phyloP scores from a whole-genome alignment of 306 rosid species.

The Cucumis melo region DNA sequence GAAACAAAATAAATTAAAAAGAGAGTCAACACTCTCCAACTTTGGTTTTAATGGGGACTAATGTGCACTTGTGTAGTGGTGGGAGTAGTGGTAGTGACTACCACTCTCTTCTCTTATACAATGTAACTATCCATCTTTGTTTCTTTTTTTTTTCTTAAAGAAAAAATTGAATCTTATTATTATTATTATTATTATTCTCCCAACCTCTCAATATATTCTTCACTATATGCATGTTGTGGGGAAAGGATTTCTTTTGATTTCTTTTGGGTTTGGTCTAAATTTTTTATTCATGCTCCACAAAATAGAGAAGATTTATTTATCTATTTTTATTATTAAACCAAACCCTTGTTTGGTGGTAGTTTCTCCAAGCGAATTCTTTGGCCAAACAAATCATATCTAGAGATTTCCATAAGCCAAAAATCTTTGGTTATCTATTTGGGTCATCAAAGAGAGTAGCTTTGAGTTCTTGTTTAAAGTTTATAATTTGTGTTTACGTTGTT shows the following conservation, averaged over 20 bases:
- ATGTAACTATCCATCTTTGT: background rate
- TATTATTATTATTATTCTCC: background rate
- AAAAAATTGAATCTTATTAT: background rate
- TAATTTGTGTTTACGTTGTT: background rate
- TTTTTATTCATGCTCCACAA: background rate
- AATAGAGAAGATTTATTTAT: background rate
- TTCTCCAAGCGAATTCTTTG: too few species aligned
- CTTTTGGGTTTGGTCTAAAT: background rate
- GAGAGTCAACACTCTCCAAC: constrained; percentile 27
- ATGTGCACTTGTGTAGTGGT: background rate
- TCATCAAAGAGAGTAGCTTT: background rate
- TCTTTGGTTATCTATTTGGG: background rate
- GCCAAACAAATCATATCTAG: background rate
- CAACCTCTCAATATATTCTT: background rate
- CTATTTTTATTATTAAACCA: background rate
- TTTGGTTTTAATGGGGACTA: constrained; percentile 7
- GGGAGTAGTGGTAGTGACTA: constrained; percentile 9
- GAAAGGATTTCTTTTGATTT: background rate
- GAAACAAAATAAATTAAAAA: constrained; percentile 17
- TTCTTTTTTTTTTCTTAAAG: too few species aligned
- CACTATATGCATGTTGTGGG: background rate
- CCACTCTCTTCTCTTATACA: constrained; percentile 1
- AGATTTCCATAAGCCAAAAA: background rate
- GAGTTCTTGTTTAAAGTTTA: background rate
- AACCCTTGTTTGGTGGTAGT: background rate